Base-by-base conservation (phyloP, 208 protist genomes). In the Phytomonas francai region DNA sequence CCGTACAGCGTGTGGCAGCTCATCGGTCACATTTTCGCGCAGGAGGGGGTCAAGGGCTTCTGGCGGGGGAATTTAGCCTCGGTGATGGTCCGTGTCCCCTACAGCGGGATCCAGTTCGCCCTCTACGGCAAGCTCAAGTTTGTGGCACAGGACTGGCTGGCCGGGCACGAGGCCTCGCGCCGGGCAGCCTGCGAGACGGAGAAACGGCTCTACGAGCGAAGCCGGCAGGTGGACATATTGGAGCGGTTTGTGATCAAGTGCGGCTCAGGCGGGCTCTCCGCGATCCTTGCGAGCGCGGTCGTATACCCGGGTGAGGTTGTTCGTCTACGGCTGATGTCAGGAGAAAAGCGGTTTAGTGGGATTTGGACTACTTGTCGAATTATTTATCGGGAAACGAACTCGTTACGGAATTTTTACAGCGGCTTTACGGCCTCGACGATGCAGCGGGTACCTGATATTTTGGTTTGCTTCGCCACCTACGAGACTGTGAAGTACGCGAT, bases 1-100 rank as follows among this genome's bases (percentile, higher is more conserved):
- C 39, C 71, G 31, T 72, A 75, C 72, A 78, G 72, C 65, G 77
- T 81, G 3, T 9, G 68, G 16, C 71, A 84, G 60, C 73, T 96
- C 8, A 65, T 70, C 0, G 59, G 65, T 0, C 60, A 89, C 65
- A 84, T 93, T 29, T 82, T 81, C 70, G 30, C 71, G 12, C 78
- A 79, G 5, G 88, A 94, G 0, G 88, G 89, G 1, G 60, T 87
- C 56, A 85, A 79, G 36, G 87, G 87, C 25, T 94, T 96, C 66
- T 96, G 87, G 83, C 80, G 80, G n/a, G 91, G 91, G 27, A 96
- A 96, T 68, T 78, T 92, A 14, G 94, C 91, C 27, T 92, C 85
- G 30, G 89, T 96, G 85, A 83, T 96, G 16, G 85, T 93, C 64
- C 87, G 91, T 34, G 81, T 96, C 9, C 91, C 91, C 16, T 96